Base-by-base conservation (phyloP, 75 land plant genomes). In the Sequoia sempervirens region DNA sequence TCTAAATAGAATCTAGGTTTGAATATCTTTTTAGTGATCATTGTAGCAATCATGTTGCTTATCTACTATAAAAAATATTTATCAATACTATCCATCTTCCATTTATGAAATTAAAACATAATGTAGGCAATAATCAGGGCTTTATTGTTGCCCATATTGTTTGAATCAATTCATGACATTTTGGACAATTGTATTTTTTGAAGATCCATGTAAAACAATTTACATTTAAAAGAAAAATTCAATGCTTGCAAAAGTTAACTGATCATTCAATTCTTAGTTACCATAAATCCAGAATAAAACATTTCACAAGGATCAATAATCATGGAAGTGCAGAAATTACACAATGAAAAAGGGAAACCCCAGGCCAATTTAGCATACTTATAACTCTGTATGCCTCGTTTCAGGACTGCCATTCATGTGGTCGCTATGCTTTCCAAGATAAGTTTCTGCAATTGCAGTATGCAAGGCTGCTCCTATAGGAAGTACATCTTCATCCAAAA, bases 381-480 rank as follows among this genome's bases (percentile, higher is more conserved):
- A 70, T 70, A 70, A 70, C 32, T 70, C 73, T 10, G 32, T 32
- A 70, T 70, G 73, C 36, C 73, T 70, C 9, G 37, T 70, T 32
- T 70, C 66, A 26, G 66, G 73, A 32, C 2, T 2, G 32, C 1
- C 36, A 3, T 70, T 70, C 11, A 8, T 70, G 36, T 70, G 4
- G 14, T 70, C 36, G 4, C 36, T 13, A 70, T 32, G 15, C 36
- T 70, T 70, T 15, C 32, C 73, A 28, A 70, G 32, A 32, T 70
- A 70, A 32, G 12, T 70, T 30, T 70, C 73, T 11, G 12, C 73
- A 70, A 70, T 2, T 32, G 73, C 73, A 32, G 73, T 70, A 70
- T 70, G 73, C 36, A 93, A 73, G 13, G 93, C 91, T 20, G 91
- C 91, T 61, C 95, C 95, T 64, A 88, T 73, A 17, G 93, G 92